A percentile compares a stretch with the other conserved stretches of the same genome.
These are phyloP conservation scores for Aspergillus kassunensis DNA, from an alignment of 495 filamentous ascomycete genomes.

Conservation along the genomic window DNA sequence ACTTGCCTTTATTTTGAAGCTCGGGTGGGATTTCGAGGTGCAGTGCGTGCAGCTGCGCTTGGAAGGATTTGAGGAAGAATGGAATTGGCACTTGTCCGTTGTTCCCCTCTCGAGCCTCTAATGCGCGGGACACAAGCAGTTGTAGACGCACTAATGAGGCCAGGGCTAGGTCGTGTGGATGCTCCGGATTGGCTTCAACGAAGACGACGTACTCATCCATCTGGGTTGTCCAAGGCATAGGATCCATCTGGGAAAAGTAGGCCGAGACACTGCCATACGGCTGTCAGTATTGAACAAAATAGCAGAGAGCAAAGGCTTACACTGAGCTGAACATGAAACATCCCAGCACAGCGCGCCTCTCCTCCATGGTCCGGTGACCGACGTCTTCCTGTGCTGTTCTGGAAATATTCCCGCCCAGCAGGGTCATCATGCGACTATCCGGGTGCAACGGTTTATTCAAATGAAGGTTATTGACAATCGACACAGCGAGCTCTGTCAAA, in stretches of 20 bases:
- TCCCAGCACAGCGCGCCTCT: constrained; percentile 42
- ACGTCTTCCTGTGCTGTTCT: not conserved
- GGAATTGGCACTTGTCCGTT: not conserved
- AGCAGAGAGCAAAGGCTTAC: not conserved
- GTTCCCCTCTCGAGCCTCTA: not conserved
- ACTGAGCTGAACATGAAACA: constrained; percentile 37
- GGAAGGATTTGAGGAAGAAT: not conserved
- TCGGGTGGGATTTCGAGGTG: not conserved
- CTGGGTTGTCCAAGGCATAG: constrained; percentile 33
- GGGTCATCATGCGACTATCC: constrained; percentile 17
- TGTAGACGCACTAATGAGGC: constrained; percentile 18
- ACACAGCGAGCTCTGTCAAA: constrained; percentile 43
- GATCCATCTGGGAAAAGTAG: constrained; percentile 26
- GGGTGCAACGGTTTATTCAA: constrained; percentile 41
- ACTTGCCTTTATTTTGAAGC: not conserved
- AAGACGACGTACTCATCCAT: constrained; percentile 32
- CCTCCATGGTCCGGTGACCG: constrained; percentile 31
- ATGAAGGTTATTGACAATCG: constrained; percentile 46
- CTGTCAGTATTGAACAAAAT: not conserved
- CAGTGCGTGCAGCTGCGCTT: not conserved
- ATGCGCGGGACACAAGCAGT: not conserved
- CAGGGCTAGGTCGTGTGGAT: constrained; percentile 13
- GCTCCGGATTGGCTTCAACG: constrained; percentile 18
- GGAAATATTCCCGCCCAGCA: not conserved
- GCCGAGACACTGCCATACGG: constrained; percentile 22